Conservation (phyloP, 2,329 filamentous ascomycete genomes). For the Neofusicoccum parvum region DNA sequence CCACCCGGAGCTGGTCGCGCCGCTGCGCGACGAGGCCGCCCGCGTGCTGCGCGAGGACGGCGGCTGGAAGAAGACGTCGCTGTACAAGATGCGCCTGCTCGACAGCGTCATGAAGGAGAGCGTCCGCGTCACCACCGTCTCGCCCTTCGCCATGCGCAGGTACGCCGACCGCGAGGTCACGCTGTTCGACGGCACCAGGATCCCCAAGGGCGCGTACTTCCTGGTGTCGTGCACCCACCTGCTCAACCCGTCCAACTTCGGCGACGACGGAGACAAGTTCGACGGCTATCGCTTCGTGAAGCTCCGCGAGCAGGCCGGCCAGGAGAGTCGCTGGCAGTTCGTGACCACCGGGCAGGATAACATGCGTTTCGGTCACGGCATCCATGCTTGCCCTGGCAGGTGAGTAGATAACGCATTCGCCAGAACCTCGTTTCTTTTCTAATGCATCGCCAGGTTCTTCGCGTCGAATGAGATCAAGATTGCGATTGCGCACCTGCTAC, state of each 20-base stretch:
- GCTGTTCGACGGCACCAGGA: neutral
- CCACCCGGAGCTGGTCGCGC: neutral
- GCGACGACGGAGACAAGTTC: slow-evolving; percentile 5
- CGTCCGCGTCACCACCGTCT: neutral
- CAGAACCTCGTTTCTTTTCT: neutral
- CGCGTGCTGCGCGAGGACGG: slow-evolving; percentile 20
- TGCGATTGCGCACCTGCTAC: slow-evolving; percentile 19
- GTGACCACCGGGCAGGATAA: neutral
- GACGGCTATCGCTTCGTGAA: neutral
- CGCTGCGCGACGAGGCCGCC: neutral
- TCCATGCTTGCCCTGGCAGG: neutral
- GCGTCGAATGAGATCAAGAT: slow-evolving; percentile 24
- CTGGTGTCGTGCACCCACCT: neutral
- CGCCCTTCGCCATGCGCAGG: too few species aligned
- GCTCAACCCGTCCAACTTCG: slow-evolving; percentile 7
- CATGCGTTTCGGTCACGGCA: neutral
- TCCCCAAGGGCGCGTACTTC: neutral
- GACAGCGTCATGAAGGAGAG: slow-evolving; percentile 48
- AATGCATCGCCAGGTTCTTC: slow-evolving; percentile 21
- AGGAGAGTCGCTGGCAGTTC: neutral
- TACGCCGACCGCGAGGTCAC: neutral
- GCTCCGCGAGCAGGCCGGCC: neutral
- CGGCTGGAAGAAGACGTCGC: slow-evolving; percentile 34
- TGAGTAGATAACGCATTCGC: too few species aligned
- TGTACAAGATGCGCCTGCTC: slow-evolving; percentile 44